Evolutionary conservation across 345 rosid genomes (phyloP).

Genomic region (Heritiera littoralis): DNA sequence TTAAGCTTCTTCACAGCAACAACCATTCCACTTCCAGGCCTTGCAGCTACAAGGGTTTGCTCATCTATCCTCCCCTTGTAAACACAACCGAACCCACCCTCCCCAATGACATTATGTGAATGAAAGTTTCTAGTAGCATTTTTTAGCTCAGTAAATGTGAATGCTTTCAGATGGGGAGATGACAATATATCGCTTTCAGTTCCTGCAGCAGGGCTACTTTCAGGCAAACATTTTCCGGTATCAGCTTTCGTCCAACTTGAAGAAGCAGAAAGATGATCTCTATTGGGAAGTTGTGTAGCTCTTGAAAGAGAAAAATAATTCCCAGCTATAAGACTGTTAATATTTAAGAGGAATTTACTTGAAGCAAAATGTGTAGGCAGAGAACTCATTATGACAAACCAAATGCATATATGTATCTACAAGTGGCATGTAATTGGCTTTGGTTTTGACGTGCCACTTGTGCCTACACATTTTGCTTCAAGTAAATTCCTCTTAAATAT

Average conservation of each 20-base stretch:
- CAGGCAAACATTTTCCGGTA: conserved; percentile 24
- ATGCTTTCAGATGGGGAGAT: conserved; percentile 56
- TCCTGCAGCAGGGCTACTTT: conserved; percentile 33
- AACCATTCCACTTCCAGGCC: conserved; percentile 46
- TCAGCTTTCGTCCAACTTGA: conserved; percentile 16
- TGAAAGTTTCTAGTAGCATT: conserved; percentile 69
- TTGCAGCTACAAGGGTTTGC: conserved; percentile 37
- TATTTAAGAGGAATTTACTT: background rate
- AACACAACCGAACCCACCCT: conserved; percentile 91
- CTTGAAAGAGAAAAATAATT: background rate
- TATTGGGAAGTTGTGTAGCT: background rate
- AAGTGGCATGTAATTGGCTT: too few species aligned
- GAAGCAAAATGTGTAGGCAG: background rate
- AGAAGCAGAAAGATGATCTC: conserved; percentile 26
- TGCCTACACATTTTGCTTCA: too few species aligned
- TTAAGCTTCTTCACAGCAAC: conserved; percentile 82
- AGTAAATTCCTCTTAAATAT: too few species aligned
- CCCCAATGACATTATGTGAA: conserved; percentile 62
- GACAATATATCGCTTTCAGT: conserved; percentile 50
- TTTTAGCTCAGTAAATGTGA: conserved; percentile 54
- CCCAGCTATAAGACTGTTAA: background rate
- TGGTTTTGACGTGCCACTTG: too few species aligned
- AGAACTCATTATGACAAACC: background rate
- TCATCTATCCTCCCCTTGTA: conserved; percentile 75
- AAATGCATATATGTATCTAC: background rate